These are phyloP conservation scores for Phytophthora cajani DNA, from an alignment of 352 stramenopile genomes.

Conservation along the genomic window DNA sequence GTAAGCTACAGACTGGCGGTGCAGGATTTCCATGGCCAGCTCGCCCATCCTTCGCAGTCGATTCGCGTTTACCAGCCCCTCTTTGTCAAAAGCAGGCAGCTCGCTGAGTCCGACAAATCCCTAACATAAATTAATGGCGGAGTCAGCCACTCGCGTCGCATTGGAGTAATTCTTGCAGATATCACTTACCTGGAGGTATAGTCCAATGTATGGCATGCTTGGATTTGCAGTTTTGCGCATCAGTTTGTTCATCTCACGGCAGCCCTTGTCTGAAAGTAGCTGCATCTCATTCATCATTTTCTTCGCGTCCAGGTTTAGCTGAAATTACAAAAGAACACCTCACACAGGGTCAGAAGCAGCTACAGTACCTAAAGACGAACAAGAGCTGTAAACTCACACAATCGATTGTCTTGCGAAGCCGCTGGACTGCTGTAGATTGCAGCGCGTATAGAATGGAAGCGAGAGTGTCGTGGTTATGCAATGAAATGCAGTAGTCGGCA, in stretches of 20 bases:
- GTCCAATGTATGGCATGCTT: constrained; percentile 87
- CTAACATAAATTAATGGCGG: constrained; percentile 33
- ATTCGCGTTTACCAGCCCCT: constrained; percentile 71
- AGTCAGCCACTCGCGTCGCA: constrained; percentile 6
- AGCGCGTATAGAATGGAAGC: constrained; percentile 86
- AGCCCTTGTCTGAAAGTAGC: constrained; percentile 80
- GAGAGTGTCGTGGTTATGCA: constrained; percentile 87
- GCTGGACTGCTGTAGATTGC: constrained; percentile 88
- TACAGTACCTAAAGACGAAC: not conserved
- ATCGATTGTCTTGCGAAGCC: constrained; percentile 76
- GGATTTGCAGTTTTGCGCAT: constrained; percentile 79
- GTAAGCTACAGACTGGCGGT: constrained; percentile 75
- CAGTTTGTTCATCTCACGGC: constrained; percentile 86
- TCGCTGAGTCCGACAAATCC: constrained; percentile 84
- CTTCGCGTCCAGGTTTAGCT: constrained; percentile 70
- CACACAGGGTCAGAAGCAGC: not conserved
- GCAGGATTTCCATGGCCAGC: constrained; percentile 79
- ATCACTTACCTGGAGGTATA: constrained; percentile 79
- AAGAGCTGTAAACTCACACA: constrained; percentile 51
- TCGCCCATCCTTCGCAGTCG: constrained; percentile 78
- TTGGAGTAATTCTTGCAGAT: not conserved
- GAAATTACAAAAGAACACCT: constrained; percentile 8
- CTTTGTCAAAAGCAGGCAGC: constrained; percentile 74
- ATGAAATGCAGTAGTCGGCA: constrained; percentile 69
- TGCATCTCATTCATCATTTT: constrained; percentile 84